These are phyloP conservation scores for Pseudomonodictys pantanalensis DNA, from an alignment of 495 filamentous ascomycete genomes.

Conservation along the genomic window DNA sequence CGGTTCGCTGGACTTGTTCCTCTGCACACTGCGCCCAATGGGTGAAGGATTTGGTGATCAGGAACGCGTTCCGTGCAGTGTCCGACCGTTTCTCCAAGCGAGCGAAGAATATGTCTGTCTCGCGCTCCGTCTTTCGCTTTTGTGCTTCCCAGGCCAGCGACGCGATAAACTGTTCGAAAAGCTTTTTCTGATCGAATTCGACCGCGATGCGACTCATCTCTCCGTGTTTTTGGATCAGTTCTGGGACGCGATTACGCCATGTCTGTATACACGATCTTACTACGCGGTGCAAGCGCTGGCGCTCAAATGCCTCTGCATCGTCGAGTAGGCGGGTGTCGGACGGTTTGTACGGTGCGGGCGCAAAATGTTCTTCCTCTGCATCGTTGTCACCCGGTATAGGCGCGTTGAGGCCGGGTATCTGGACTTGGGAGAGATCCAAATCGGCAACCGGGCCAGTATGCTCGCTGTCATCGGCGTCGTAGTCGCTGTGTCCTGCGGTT, in stretches of 20 bases:
- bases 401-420: slow-evolving; percentile 25
- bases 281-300: slow-evolving; percentile 35
- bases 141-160: slow-evolving; percentile 55
- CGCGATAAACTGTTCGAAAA: slow-evolving; percentile 57
- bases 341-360: slow-evolving; percentile 37
- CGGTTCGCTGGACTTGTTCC: slow-evolving; percentile 59
- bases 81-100: slow-evolving; percentile 59
- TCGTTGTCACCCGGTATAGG: slow-evolving; percentile 27
- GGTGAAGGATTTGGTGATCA: slow-evolving; percentile 68
- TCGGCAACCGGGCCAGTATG: neutral
- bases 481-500: neutral
- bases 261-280: slow-evolving; percentile 8
- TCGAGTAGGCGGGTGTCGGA: slow-evolving; percentile 56
- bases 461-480: slow-evolving; percentile 27
- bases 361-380: slow-evolving; percentile 38
- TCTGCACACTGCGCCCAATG: slow-evolving; percentile 66
- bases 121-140: slow-evolving; percentile 47
- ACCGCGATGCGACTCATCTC: slow-evolving; percentile 52
- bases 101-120: slow-evolving; percentile 60
- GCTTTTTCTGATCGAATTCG: slow-evolving; percentile 51
- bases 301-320: slow-evolving; percentile 59
- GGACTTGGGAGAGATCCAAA: slow-evolving; percentile 14
- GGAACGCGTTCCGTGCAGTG: slow-evolving; percentile 61
- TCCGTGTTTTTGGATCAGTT: slow-evolving; percentile 45
- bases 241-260: slow-evolving; percentile 40